Base-by-base conservation (phyloP, 2,329 filamentous ascomycete species). In the Xylaria sp. region DNA sequence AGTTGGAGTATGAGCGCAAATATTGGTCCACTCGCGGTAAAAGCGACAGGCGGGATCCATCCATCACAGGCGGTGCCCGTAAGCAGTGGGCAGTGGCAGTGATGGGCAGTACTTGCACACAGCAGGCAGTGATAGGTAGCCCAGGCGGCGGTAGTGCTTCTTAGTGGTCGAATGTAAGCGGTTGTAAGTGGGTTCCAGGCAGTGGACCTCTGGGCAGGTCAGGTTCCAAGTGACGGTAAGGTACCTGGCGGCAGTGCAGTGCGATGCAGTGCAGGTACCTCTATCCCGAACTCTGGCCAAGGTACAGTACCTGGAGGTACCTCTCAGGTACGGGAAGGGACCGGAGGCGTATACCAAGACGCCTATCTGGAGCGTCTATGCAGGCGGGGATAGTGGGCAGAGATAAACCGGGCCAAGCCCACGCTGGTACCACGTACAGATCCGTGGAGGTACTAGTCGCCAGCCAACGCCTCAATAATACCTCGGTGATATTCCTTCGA, bases 1-100 rank as follows among this genome's bases (percentile, higher is more conserved):
- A 51, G 37, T 39, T 39, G 55, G 46, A 54, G 54, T 44, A 49
- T 49, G 52, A 53, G 53, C 19, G 58, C 57, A 46, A 57, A 61
- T 55, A 58, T 56, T 52, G 53, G 59, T 48, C 23, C 23, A 23
- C 23, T 23, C 23, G 23, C 23, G 23, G 23, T 23, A 23, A 23
- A 23, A 23, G 23, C 23, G 23, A 23, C 23, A 23, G 23, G 23
- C 23, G 23, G 23, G 23, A 23, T 23, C 23, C 23, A 23, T 23
- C 23, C 23, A 23, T 23, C 5, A 23, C 5, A 23, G 23, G 23
- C 23, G 23, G 23, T 23, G 23, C 23, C 13, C 4, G 30, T 54
- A 47, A 35, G 55, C 55, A 56, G 19, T 55, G 48, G 42, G 56
- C 8, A 11, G 52, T 23, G 35, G 35, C 18, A 11, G 52, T 16